Base-by-base conservation (phyloP, 768 basidiomycete genomes). In the Imleria badia region DNA sequence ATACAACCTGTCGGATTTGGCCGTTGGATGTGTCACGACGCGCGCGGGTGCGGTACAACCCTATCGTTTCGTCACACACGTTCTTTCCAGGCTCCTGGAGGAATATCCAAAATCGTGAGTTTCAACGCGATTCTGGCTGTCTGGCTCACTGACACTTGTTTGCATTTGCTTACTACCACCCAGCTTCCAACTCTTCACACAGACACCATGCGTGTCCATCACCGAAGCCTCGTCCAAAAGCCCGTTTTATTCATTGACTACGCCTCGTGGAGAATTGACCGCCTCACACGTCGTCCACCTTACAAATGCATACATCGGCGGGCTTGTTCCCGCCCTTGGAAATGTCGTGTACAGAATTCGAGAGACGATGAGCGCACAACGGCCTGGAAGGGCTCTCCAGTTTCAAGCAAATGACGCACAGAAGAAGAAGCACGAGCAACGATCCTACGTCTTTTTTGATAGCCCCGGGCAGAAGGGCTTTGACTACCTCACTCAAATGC, bases 401-500 rank as follows among this genome's bases (percentile, higher is more conserved):
- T 57, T 66, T 33, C 48, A 45, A 45, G 31, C 12, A 19, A 14
- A 29, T 11, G 48, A 58, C 5, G 48, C 30, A 20, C 47, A 31
- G 26, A 35, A 58, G 13, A 68, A 66, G 40, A 48, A 29, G 72
- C 64, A 69, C 23, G 83, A 79, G n/a, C 61, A 53, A 22, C 78
- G 85, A 19, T 77, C 84, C 7, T 88, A 83, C 65, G 72, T 86
- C 34, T 83, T 89, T 65, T 83, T 78, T 65, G 75, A 81, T 5
- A 72, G 69, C 8, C 63, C 67, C 5, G 60, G 68, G 11, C 54
- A 48, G 20, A 70, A 71, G 48, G 76, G 72, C 9, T 87, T 77
- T 65, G 86, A 88, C 63, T 89, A 89, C 65, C 79, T 89, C 54
- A 86, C 86, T 7, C 87, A 89, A 66, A 78, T 83, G 43, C 73